Evolutionary conservation across 352 stramenopile genomes (phyloP), one percentile per base, ranked within the genome.

Genomic region (Pythium phragmitis): DNA sequence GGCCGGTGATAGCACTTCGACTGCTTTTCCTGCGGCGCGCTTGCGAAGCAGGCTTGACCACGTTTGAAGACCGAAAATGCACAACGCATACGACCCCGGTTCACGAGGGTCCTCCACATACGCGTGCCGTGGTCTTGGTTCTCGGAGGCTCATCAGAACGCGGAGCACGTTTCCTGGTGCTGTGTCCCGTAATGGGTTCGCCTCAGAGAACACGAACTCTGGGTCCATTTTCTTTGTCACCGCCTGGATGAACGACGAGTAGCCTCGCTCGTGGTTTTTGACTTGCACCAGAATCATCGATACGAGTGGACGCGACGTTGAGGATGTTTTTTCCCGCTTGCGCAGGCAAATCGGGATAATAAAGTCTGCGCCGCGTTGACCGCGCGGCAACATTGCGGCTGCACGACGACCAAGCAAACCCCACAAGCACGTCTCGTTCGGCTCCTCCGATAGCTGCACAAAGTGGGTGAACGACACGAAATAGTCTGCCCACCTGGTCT

Each of bases 401-500:
- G 61, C 54, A 23, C 63, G 61, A 19, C 60, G 54, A 2, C 54
- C 65, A 5, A 76, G 65, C 36, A 79, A 66, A 26, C 57, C 63
- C 72, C 64, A 79, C 34, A 76, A 7, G 19, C 58, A 70, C 2
- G 63, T 30, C 23, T 72, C 42, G 6, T 39, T 68, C 36, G 68
- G 72, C 51, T 72, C 54, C 3, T 58, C 9, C 0, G 45, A 7
- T 14, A 79, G 48, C 42, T 74, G 26, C 26, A 74, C 58, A 45
- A 79, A 79, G 16, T 79, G 64, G 23, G 50, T 71, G 26, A 75
- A 74, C 13, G 68, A 62, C 37, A 79, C 54, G 14, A 50, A 19
- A 58, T 51, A 75, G 5, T 14, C 37, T 0, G 41, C 7, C 68
- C 68, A 76, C n/a, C 23, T 39, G 3, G 5, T 3, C 5, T 7